Evolutionary conservation across 371 early-diverging fungal species (phyloP).

Genomic region (Actinomortierella wolfii): DNA sequence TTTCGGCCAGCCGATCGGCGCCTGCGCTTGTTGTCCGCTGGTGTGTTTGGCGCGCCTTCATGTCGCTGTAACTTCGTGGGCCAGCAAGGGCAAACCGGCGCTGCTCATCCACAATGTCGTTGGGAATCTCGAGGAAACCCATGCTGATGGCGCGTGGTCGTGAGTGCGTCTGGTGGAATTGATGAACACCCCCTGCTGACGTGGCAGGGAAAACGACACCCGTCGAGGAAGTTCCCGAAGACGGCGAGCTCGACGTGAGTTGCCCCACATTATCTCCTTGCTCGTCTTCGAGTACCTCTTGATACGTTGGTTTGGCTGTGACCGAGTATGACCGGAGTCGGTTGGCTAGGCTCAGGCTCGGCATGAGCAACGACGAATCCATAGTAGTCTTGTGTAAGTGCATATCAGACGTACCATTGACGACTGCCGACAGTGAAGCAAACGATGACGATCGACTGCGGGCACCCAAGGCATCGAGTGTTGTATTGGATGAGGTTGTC

Average conservation of each 20-base stretch:
- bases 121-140: constrained; percentile 58
- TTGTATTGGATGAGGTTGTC: constrained; percentile 14
- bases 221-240: constrained; percentile 41
- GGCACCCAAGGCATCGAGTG: constrained; percentile 21
- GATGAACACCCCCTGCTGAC: constrained; percentile 51
- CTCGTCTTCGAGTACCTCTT: constrained; percentile 47
- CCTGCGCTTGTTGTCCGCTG: constrained; percentile 54
- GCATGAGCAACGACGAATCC: constrained; percentile 48
- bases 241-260: constrained; percentile 40
- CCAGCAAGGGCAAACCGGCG: constrained; percentile 43
- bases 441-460: constrained; percentile 44
- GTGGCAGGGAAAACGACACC: constrained; percentile 49
- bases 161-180: constrained; percentile 50
- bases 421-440: constrained; percentile 16
- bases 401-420: too few relatives aligned
- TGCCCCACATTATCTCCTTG: constrained; percentile 42
- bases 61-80: constrained; percentile 44
- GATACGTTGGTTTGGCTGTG: constrained; percentile 65
- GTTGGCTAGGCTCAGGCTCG: constrained; percentile 42
- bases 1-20: constrained; percentile 51
- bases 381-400: too few relatives aligned
- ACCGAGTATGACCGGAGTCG: constrained; percentile 79
- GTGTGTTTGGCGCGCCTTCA: constrained; percentile 46
- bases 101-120: constrained; percentile 42
- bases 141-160: constrained; percentile 67